These are phyloP conservation scores for Daldinia loculata DNA, from an alignment of 495 filamentous ascomycete species.

Conservation along the genomic window DNA sequence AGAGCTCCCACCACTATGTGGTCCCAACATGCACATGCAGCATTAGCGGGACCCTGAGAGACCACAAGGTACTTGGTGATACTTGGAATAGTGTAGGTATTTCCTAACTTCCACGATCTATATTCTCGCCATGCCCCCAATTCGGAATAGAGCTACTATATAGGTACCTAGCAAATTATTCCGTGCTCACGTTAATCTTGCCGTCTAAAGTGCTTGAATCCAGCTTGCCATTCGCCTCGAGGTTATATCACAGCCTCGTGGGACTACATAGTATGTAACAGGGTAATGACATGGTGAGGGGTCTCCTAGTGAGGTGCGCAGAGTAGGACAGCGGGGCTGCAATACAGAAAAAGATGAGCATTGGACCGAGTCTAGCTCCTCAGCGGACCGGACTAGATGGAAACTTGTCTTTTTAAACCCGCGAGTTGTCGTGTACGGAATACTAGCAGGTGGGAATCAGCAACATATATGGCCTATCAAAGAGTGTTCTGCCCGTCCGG, in stretches of 20 bases:
- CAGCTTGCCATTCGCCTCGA: conserved; percentile 11
- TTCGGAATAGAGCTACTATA: conserved; percentile 15
- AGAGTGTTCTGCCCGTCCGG: neutral
- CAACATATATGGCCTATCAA: conserved; percentile 5
- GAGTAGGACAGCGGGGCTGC: conserved; percentile 11
- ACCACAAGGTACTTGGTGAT: conserved; percentile 43
- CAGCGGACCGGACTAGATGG: conserved; percentile 26
- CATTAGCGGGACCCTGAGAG: conserved; percentile 39
- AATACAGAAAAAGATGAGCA: conserved; percentile 21
- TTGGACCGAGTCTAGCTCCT: conserved; percentile 29
- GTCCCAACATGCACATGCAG: conserved; percentile 42
- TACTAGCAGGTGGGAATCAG: conserved; percentile 19
- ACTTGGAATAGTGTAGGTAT: conserved; percentile 36
- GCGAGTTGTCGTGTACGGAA: conserved; percentile 21
- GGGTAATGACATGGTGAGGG: conserved; percentile 31
- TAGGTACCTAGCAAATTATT: conserved; percentile 19
- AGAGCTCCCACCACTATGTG: conserved; percentile 41
- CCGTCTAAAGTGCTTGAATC: conserved; percentile 17
- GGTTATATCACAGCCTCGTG: conserved; percentile 15
- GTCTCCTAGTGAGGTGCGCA: conserved; percentile 26
- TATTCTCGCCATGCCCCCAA: conserved; percentile 22
- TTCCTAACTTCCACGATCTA: conserved; percentile 15
- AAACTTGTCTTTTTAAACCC: conserved; percentile 36
- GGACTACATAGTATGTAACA: conserved; percentile 12
- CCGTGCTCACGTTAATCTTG: conserved; percentile 17